A percentile compares a stretch with the other conserved stretches of the same genome.
phyloP scores from a whole-genome alignment of 108 stramenopile species.

The Fistulifera solaris region DNA sequence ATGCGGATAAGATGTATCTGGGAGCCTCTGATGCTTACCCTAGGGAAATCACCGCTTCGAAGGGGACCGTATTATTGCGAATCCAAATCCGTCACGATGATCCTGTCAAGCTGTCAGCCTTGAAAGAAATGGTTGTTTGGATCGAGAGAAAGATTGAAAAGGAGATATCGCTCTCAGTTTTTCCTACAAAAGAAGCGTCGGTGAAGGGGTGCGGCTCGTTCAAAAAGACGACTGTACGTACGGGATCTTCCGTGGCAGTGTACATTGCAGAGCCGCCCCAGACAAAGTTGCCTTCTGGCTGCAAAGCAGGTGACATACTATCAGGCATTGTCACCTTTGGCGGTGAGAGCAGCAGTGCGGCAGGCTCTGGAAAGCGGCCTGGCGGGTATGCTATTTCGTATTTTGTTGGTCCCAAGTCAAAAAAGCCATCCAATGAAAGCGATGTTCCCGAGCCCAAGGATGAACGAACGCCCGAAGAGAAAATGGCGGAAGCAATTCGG shows the following conservation, averaged over 20 bases:
- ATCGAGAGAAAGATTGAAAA: constrained; percentile 39
- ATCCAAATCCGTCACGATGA: constrained; percentile 36
- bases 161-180: constrained; percentile 23
- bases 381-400: constrained; percentile 29
- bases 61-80: constrained; percentile 30
- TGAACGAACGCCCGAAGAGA: constrained; percentile 29
- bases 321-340: constrained; percentile 18
- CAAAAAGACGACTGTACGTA: constrained; percentile 24
- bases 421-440: constrained; percentile 11
- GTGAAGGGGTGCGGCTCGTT: constrained; percentile 20
- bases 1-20: constrained; percentile 42
- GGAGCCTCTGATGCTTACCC: constrained; percentile 43
- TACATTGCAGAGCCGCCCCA: constrained; percentile 28
- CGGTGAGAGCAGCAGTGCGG: constrained; percentile 12
- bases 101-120: constrained; percentile 25
- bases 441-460: constrained; percentile 27
- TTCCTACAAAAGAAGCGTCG: constrained; percentile 22
- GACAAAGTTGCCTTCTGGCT: constrained; percentile 26
- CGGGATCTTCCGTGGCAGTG: constrained; percentile 18
- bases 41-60: constrained; percentile 24
- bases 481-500: constrained; percentile 34
- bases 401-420: constrained; percentile 24
- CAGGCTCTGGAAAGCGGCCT: constrained; percentile 42
- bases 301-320: constrained; percentile 33
- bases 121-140: constrained; percentile 30